A percentile compares a stretch with the other conserved stretches of the same genome.
Evolutionary conservation across 2,329 filamentous ascomycete species (phyloP).

Genomic region (Fusarium coicis): DNA sequence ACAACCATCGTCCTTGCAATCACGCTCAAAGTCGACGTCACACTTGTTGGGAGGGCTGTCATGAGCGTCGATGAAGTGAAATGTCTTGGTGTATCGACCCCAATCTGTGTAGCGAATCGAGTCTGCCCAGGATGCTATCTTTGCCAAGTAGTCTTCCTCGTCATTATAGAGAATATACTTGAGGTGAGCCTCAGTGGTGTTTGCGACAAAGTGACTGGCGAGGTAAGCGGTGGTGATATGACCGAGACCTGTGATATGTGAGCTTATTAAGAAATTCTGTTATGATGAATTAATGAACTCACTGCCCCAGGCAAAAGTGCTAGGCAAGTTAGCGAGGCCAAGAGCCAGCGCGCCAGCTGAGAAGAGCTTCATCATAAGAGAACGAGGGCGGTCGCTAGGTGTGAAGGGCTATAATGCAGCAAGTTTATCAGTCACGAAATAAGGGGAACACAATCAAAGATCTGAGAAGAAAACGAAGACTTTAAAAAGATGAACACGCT

Average conservation of each 20-base stretch:
- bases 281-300: constrained; percentile 40
- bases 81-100: constrained; percentile 69
- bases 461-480: neutral
- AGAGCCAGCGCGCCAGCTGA: constrained; percentile 44
- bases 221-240: constrained; percentile 74
- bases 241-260: constrained; percentile 61
- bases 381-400: neutral
- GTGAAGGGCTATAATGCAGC: neutral
- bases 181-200: constrained; percentile 66
- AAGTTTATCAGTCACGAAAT: neutral
- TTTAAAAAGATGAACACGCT: constrained; percentile 10
- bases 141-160: constrained; percentile 68
- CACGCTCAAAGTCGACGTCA: constrained; percentile 66
- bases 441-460: neutral
- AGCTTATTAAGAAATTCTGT: constrained; percentile 12
- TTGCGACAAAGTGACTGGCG: constrained; percentile 68
- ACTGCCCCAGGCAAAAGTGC: constrained; percentile 56
- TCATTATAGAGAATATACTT: constrained; percentile 66
- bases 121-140: constrained; percentile 75
- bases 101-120: constrained; percentile 72
- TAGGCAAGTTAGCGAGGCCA: constrained; percentile 49
- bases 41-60: constrained; percentile 69
- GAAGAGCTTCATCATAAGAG: constrained; percentile 47
- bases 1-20: constrained; percentile 72
- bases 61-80: constrained; percentile 77